Base-by-base conservation (phyloP, 805 yeast genomes). In the Metschnikowia chrysomelidarum region DNA sequence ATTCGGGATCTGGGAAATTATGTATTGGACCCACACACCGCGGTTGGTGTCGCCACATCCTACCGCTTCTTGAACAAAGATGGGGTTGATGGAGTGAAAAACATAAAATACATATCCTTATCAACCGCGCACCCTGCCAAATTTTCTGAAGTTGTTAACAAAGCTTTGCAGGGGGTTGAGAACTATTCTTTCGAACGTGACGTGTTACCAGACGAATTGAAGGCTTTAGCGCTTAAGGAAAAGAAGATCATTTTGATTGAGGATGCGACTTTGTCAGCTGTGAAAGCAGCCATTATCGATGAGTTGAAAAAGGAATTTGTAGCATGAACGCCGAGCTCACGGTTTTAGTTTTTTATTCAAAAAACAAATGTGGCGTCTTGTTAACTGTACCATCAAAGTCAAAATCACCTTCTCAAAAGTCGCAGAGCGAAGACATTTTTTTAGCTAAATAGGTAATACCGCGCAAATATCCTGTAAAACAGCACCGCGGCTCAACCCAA, bases 71-170 rank as follows among this genome's bases (percentile, higher is more conserved):
- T 83, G 34, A 69, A 67, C 11, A 55, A 62, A 32, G 78, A 73
- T 44, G 53, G 59, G 19, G 73, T 67, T 28, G 56, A 60, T 17
- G 62, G 64, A 24, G 53, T 44, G 7, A 40, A 60, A 15, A 56
- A 67, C 19, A 62, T 71, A 24, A 68, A 75, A 37, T 75, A 75
- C 56, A 73, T 93, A 28, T 84, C 96, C 4, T 75, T 93, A 40
- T 84, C 97, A 8, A 93, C 99, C 30, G 99, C 99, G 7, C 99
- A 93, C 60, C 99, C 99, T 27, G 99, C 98, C 42, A 93, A 93
- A 66, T 93, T 93, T 56, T 86, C 96, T 17, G 97, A 87, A 45
- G 98, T 96, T 32, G 99, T 93, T 17, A 82, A 89, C 60, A 67
- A 75, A 50, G 87, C 98, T 3, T 71, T 93, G 47, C 57, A 63